phyloP scores from a whole-genome alignment of 768 basidiomycete genomes.

The Pleurotus platypus region DNA sequence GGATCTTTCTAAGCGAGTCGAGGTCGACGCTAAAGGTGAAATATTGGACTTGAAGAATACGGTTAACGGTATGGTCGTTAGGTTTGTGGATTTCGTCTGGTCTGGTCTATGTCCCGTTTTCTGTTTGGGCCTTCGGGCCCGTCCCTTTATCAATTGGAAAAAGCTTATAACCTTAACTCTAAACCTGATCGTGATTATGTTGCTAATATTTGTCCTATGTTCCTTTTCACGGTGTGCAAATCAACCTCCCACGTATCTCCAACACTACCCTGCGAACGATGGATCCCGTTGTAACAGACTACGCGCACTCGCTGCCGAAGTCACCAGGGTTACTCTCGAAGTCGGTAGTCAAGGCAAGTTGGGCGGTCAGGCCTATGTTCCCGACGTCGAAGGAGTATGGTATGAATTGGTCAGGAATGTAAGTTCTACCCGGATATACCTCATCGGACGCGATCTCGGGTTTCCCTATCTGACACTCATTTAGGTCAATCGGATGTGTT shows the following conservation, averaged over 20 bases:
- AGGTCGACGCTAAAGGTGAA: conserved; percentile 87
- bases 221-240: no score
- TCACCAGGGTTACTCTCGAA: conserved; percentile 78
- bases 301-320: conserved; percentile 75
- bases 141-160: neutral
- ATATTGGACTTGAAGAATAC: conserved; percentile 76
- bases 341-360: conserved; percentile 89
- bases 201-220: no score
- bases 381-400: conserved; percentile 86
- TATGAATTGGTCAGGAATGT: conserved; percentile 75
- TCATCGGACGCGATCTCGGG: neutral
- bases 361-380: conserved; percentile 82
- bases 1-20: conserved; percentile 85
- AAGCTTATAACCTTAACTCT: neutral
- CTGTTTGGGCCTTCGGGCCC: neutral
- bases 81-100: conserved; percentile 11
- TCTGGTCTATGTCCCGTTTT: neutral
- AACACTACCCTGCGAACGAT: no score
- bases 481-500: conserved; percentile 77
- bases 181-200: neutral
- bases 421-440: conserved; percentile 16
- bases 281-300: conserved; percentile 10
- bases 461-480: neutral
- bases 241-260: no score
- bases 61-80: conserved; percentile 54